Evolutionary conservation across 257 asterid species (phyloP).

Genomic region (Echium plantagineum): DNA sequence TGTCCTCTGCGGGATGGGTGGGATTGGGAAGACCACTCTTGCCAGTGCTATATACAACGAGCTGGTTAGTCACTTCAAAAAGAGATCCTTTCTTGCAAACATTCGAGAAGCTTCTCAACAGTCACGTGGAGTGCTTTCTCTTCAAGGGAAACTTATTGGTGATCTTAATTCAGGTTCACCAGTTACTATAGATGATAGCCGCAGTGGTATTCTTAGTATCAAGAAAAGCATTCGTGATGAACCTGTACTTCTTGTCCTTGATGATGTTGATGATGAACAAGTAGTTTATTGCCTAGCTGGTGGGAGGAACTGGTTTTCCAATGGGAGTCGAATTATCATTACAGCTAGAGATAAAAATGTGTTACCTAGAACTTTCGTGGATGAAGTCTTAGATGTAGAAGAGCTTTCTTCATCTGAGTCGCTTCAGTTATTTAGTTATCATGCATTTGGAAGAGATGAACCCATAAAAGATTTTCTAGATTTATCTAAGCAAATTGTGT

Average conservation of each 20-base stretch:
- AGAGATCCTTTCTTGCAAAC: slow-evolving; percentile 22
- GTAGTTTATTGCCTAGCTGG: slow-evolving; percentile 13
- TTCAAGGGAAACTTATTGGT: slow-evolving; percentile 16
- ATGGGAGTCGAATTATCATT: slow-evolving; percentile 22
- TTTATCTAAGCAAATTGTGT: slow-evolving; percentile 16
- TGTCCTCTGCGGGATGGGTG: slow-evolving; percentile 23
- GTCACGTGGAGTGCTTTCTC: slow-evolving; percentile 11
- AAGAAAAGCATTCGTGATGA: neutral
- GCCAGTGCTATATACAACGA: slow-evolving; percentile 16
- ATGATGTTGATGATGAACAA: slow-evolving; percentile 16
- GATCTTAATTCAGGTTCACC: slow-evolving; percentile 14
- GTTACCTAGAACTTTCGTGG: slow-evolving; percentile 4
- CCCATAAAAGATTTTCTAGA: slow-evolving; percentile 8
- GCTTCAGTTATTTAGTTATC: slow-evolving; percentile 18
- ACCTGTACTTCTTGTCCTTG: slow-evolving; percentile 20
- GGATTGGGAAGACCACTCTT: slow-evolving; percentile 29
- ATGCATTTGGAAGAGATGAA: slow-evolving; percentile 25
- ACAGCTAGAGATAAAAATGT: slow-evolving; percentile 18
- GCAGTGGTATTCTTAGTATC: slow-evolving; percentile 8
- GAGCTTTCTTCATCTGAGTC: slow-evolving; percentile 10
- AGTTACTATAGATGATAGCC: neutral
- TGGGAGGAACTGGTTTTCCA: slow-evolving; percentile 13
- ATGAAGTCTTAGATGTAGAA: slow-evolving; percentile 8
- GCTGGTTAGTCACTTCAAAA: slow-evolving; percentile 8
- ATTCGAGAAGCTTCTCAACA: slow-evolving; percentile 12